phyloP scores from a whole-genome alignment of 345 rosid genomes.

The Alliaria petiolata region DNA sequence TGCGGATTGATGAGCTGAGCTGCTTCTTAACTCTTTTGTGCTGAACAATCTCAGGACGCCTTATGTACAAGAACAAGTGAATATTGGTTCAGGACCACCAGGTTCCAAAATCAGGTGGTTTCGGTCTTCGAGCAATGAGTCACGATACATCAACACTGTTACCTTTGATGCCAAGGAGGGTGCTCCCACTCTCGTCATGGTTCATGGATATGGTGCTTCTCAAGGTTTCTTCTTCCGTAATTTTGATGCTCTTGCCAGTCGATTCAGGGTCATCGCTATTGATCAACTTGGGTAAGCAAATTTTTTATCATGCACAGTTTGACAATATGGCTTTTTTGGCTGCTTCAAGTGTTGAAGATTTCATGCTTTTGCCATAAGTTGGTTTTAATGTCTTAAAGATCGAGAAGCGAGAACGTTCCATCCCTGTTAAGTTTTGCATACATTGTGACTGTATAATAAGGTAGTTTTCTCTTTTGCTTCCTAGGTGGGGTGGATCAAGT shows the following conservation, averaged over 20 bases:
- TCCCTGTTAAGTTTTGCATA: too few relatives aligned
- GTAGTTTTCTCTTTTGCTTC: conserved; percentile 3
- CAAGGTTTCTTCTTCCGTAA: conserved; percentile 95
- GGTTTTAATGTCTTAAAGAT: background rate
- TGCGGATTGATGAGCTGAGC: background rate
- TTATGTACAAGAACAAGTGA: conserved; percentile 77
- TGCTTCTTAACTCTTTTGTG: background rate
- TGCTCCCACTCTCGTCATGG: conserved; percentile 89
- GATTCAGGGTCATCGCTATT: conserved; percentile 78
- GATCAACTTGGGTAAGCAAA: conserved; percentile 90
- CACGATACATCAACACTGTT: conserved; percentile 76
- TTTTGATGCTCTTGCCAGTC: conserved; percentile 79
- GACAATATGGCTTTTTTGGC: background rate
- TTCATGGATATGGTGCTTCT: conserved; percentile 96
- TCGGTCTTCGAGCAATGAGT: conserved; percentile 74
- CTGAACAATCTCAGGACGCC: conserved; percentile 63
- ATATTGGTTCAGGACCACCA: conserved; percentile 91
- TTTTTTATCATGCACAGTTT: background rate
- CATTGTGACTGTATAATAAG: too few relatives aligned
- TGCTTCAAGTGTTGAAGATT: background rate
- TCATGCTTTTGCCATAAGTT: background rate
- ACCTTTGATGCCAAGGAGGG: conserved; percentile 76
- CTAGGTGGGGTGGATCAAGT: conserved; percentile 97
- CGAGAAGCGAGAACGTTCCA: background rate
- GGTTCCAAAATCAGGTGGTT: conserved; percentile 93